phyloP scores from a whole-genome alignment of 257 asterid species.

The Salvia hispanica region DNA sequence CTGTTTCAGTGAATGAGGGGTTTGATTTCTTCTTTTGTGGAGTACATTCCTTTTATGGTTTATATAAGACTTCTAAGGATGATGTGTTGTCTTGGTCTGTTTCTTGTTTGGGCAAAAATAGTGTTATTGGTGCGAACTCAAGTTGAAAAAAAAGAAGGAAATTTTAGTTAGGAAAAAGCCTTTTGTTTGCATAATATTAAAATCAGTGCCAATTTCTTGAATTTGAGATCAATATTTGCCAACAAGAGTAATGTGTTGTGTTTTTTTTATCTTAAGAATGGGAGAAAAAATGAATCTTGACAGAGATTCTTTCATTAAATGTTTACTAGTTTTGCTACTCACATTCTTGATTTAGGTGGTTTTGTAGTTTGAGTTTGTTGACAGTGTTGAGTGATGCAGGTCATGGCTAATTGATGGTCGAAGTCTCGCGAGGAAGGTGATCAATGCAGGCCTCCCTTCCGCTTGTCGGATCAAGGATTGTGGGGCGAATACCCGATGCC shows the following conservation, averaged over 20 bases:
- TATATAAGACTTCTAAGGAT: not conserved
- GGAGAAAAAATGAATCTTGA: not conserved
- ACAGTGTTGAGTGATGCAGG: too few relatives aligned
- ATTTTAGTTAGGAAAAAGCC: not conserved
- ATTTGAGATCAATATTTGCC: not conserved
- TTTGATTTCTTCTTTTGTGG: not conserved
- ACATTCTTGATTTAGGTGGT: slow-evolving; percentile 6
- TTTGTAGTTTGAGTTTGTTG: too few relatives aligned
- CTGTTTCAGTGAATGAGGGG: too few relatives aligned
- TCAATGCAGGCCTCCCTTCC: slow-evolving; percentile 56
- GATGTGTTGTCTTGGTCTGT: slow-evolving; percentile 6
- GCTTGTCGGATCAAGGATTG: slow-evolving; percentile 59
- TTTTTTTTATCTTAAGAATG: not conserved
- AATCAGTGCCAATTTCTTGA: not conserved
- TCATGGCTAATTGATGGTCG: slow-evolving; percentile 71
- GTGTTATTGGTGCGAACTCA: not conserved
- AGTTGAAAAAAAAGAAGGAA: not conserved
- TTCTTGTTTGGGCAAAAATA: not conserved
- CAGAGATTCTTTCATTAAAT: not conserved
- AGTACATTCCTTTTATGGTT: too few relatives aligned
- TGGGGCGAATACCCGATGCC: slow-evolving; percentile 61
- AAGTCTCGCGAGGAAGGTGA: slow-evolving; percentile 75
- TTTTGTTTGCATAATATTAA: not conserved
- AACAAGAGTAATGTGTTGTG: not conserved
- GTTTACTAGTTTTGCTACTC: not conserved